Base-by-base conservation (phyloP, 352 stramenopile species). In the Phytophthora aleatoria region DNA sequence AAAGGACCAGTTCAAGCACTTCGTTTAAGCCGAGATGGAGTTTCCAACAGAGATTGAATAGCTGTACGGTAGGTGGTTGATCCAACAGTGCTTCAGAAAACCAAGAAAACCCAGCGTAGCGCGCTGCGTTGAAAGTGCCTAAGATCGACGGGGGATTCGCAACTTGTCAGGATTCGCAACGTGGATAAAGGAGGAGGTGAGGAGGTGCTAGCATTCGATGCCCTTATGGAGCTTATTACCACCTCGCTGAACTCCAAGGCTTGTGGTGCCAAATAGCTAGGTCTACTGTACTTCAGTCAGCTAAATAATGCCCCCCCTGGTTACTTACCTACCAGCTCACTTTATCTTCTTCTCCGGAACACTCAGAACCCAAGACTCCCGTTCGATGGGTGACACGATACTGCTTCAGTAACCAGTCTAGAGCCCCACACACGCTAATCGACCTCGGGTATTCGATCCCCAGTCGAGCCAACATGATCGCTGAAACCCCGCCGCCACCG, bases 101-200 rank as follows among this genome's bases (percentile, higher is more conserved):
- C 28, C 3, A 33, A 8, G 28, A 33, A 33, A 33, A 33, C 28
- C 20, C 31, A 44, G 43, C 20, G 11, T 35, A 3, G 11, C 30
- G 33, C 28, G 55, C 54, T 61, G 55, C 55, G 44, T 41, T 27
- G n/a, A 48, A 54, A 24, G n/a, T 20, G 55, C 55, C 55, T 61
- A 44, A 61, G 12, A 16, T 53, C 16, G 13, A 36, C 2, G 27
- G 27, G 11, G n/a, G 11, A 28, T 47, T 20, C 20, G 38, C 11
- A 43, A 43, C 16, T 15, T 15, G 35, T 39, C 9, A 3, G 10
- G 35, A 11, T 8, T n/a, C 35, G 35, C 35, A 39, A 39, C 38
- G 38, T 43, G 38, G 10, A 0, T 20, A 20, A 20, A 20, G 20
- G 20, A 20, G 20, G 20, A 20, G 16, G 16, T 20, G 16, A 20